These are phyloP conservation scores for Penicillium chermesinum DNA, from an alignment of 495 filamentous ascomycete genomes.

Conservation along the genomic window DNA sequence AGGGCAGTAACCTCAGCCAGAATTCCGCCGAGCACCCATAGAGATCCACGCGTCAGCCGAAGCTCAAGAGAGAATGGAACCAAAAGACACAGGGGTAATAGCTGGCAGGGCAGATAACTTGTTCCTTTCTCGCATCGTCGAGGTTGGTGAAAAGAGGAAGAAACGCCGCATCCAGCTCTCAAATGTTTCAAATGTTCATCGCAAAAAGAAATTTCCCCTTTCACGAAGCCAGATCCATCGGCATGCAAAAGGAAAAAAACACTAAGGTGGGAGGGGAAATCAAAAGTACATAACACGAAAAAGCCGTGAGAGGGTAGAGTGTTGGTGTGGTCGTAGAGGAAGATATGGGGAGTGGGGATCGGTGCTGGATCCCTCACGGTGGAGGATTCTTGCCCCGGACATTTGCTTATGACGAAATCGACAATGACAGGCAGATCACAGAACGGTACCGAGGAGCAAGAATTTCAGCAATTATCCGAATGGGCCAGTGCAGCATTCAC, in stretches of 20 bases:
- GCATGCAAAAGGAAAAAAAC: background rate
- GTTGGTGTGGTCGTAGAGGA: conserved; percentile 5
- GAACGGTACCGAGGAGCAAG: background rate
- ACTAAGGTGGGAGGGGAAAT: background rate
- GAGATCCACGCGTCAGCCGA: background rate
- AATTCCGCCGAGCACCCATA: background rate
- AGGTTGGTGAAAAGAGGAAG: background rate
- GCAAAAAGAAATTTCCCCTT: background rate
- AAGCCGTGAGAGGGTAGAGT: conserved; percentile 5
- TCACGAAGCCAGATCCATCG: conserved; percentile 3
- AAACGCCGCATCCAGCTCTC: background rate
- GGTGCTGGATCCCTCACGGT: background rate
- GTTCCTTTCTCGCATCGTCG: background rate
- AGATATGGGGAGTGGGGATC: background rate
- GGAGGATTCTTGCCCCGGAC: background rate
- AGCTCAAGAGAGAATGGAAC: background rate
- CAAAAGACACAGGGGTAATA: background rate
- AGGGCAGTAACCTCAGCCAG: background rate
- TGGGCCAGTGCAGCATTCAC: background rate
- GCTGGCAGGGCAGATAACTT: background rate
- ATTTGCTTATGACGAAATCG: background rate
- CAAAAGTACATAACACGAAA: conserved; percentile 20
- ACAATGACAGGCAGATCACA: background rate
- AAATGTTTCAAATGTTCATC: background rate
- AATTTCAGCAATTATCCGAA: background rate